A percentile compares a stretch with the other conserved stretches of the same genome.
phyloP scores from a whole-genome alignment of 2,329 filamentous ascomycete species.

The Calonectria pseudoturangicola region DNA sequence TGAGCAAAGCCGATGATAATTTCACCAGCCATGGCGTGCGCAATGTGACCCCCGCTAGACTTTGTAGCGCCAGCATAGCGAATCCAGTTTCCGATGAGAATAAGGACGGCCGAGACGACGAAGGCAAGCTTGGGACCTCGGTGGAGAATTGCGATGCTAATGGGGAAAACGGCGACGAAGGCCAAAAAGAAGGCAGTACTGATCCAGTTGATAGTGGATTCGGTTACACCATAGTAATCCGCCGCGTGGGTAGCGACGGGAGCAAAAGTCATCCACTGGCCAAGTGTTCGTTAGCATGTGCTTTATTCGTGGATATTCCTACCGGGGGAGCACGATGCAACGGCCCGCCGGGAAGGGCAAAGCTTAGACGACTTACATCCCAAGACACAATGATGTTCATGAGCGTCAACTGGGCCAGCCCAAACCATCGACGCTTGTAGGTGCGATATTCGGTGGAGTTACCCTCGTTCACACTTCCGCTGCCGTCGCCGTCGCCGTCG shows the following conservation, averaged over 20 bases:
- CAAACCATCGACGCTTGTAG: constrained; percentile 94
- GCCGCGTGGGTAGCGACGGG: constrained; percentile 86
- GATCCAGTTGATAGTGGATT: constrained; percentile 92
- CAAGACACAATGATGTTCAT: constrained; percentile 96
- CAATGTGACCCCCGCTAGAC: constrained; percentile 77
- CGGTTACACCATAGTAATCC: constrained; percentile 83
- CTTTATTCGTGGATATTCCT: constrained; percentile 2
- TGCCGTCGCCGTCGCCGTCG: constrained; percentile 49
- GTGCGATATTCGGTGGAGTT: constrained; percentile 62
- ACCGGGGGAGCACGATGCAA: neutral
- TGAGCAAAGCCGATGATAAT: constrained; percentile 92
- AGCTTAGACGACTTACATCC: constrained; percentile 81
- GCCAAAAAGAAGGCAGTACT: constrained; percentile 91
- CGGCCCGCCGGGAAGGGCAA: constrained; percentile 14
- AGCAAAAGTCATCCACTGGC: constrained; percentile 90
- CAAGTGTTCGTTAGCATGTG: constrained; percentile 20
- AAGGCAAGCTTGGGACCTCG: constrained; percentile 87
- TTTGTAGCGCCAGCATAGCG: constrained; percentile 82
- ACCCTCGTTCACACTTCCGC: constrained; percentile 54
- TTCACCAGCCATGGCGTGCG: constrained; percentile 91
- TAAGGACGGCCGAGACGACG: constrained; percentile 81
- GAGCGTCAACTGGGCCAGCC: constrained; percentile 86
- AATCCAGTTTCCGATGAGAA: constrained; percentile 93
- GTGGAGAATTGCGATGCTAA: constrained; percentile 86
- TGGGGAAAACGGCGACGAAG: constrained; percentile 83